These are phyloP conservation scores for Calcarisporium arbuscula DNA, from an alignment of 2,329 filamentous ascomycete genomes.

Conservation along the genomic window DNA sequence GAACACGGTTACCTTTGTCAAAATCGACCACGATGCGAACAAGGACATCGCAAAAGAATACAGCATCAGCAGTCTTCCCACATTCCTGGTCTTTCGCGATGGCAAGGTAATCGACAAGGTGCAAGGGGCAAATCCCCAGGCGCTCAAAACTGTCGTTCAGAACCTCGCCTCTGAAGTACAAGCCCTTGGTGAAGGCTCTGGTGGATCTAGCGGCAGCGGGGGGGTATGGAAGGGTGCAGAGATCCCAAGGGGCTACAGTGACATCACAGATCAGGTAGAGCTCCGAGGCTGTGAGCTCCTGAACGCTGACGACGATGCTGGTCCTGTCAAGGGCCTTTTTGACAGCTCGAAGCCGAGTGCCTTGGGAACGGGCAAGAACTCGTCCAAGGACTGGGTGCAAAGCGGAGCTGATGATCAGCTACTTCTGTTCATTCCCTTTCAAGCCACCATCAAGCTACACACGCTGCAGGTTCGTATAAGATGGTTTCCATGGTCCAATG, in stretches of 20 bases:
- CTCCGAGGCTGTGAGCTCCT: slow-evolving; percentile 74
- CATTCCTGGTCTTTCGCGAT: slow-evolving; percentile 83
- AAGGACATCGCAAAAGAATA: slow-evolving; percentile 68
- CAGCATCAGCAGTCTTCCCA: slow-evolving; percentile 70
- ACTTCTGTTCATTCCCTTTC: slow-evolving; percentile 87
- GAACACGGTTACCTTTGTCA: slow-evolving; percentile 73
- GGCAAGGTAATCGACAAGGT: slow-evolving; percentile 62
- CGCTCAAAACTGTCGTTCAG: slow-evolving; percentile 64
- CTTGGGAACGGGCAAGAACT: slow-evolving; percentile 49
- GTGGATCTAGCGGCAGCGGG: slow-evolving; percentile 25
- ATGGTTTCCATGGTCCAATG: neutral
- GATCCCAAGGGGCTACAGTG: slow-evolving; percentile 72
- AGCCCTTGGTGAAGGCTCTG: slow-evolving; percentile 40
- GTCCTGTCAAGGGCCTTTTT: slow-evolving; percentile 68
- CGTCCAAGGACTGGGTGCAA: slow-evolving; percentile 76
- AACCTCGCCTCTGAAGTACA: slow-evolving; percentile 64
- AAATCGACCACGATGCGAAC: slow-evolving; percentile 77
- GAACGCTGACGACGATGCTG: slow-evolving; percentile 75
- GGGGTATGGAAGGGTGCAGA: slow-evolving; percentile 65
- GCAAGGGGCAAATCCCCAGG: slow-evolving; percentile 64
- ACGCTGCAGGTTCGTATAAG: slow-evolving; percentile 54
- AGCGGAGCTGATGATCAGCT: slow-evolving; percentile 97
- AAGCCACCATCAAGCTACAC: slow-evolving; percentile 82
- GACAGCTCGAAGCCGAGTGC: slow-evolving; percentile 59
- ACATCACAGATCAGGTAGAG: slow-evolving; percentile 80